These are phyloP conservation scores for Epichloe baconii DNA, from an alignment of 2,329 filamentous ascomycete species.

Conservation along the genomic window DNA sequence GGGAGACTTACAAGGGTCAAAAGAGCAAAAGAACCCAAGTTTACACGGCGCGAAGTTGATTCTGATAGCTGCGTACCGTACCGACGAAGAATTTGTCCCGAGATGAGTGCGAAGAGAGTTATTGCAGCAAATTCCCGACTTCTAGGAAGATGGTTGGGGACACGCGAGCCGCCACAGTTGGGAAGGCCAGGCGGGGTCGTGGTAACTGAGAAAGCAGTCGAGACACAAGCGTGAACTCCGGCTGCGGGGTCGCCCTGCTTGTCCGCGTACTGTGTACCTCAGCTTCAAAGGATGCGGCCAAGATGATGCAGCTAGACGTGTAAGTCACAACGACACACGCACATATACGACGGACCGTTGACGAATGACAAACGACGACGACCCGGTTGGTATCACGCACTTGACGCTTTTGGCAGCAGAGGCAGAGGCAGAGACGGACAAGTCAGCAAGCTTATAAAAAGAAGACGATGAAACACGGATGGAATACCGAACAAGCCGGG, in stretches of 20 bases:
- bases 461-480: neutral
- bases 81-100: neutral
- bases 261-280: neutral
- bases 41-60: neutral
- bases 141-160: neutral
- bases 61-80: no score
- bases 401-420: neutral
- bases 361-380: neutral
- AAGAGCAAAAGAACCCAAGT: neutral
- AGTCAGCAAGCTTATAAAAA: neutral
- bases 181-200: conserved; percentile 3
- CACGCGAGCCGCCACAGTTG: conserved; percentile 4
- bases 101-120: neutral
- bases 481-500: conserved; percentile 4
- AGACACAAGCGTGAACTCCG: neutral
- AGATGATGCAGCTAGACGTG: neutral
- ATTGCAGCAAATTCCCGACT: neutral
- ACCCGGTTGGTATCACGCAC: neutral
- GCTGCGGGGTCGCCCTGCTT: conserved; percentile 1
- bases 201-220: neutral
- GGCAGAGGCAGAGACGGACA: neutral
- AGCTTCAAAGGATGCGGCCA: no score
- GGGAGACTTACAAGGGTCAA: conserved; percentile 3
- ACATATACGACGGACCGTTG: neutral
- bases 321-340: neutral